Base-by-base conservation (phyloP, 768 basidiomycete species). In the Steccherinum ochraceum region DNA sequence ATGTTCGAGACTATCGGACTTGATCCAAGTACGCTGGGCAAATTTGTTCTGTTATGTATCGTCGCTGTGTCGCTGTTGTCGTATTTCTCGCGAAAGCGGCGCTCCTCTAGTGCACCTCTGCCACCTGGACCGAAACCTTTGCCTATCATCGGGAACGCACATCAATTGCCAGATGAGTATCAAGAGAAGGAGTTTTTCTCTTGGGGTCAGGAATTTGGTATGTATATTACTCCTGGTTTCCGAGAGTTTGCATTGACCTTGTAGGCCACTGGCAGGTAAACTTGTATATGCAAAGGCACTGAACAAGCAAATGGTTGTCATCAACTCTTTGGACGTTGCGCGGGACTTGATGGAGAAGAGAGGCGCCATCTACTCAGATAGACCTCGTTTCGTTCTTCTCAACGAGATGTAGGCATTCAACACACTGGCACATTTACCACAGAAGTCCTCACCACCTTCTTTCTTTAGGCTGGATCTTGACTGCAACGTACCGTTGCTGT, bases 271-370 rank as follows among this genome's bases (percentile, higher is more conserved):
- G 11, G 4, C 21, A 61, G 62, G 62, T 16, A 60, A 58, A 23
- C 35, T 59, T 12, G 47, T 57, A 20, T 62, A 51, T 45, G 49
- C 49, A 23, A 45, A 48, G 24, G 35, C 57, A 16, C 58, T 63
- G 43, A 52, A 52, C 13, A 52, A 49, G n/a, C 59, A 60, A 21
- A 45, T 58, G 16, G 19, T 66, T 20, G 48, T 65, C 18, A 30
- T 65, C 40, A 65, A 59, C 45, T 60, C 59, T 4, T 39, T 49
- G 10, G 30, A 60, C 23, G 56, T 50, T 20, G 64, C 63, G 4
- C 21, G 48, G 12, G 65, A 64, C 21, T 53, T 65, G 23, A 46
- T 67, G 12, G 63, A 66, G 7, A 64, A 62, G 56, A 53, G 58
- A 13, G 58, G 61, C 39, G 51, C 53, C 11, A 59, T 59, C 24